These are phyloP conservation scores for Geosmithia morbida DNA, from an alignment of 2,329 filamentous ascomycete genomes.

Conservation along the genomic window DNA sequence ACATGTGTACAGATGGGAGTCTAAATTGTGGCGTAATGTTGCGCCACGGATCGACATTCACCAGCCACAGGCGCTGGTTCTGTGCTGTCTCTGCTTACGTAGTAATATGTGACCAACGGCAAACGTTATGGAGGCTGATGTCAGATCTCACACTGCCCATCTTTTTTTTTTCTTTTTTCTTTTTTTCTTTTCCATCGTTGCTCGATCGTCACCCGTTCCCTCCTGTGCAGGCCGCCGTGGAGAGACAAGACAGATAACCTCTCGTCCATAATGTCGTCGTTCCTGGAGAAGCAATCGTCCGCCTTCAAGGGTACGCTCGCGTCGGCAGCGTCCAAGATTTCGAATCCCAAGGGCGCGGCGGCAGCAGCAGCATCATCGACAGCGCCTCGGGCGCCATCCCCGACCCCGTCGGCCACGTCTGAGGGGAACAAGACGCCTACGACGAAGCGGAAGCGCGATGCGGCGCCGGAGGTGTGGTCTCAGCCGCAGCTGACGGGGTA, in stretches of 20 bases:
- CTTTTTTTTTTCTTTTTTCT: too few relatives aligned
- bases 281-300: constrained; percentile 51
- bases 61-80: too few relatives aligned
- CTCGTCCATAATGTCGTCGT: constrained; percentile 45
- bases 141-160: too few relatives aligned
- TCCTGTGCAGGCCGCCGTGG: too few relatives aligned
- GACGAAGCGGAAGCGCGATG: constrained; percentile 46
- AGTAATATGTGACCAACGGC: too few relatives aligned
- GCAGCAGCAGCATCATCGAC: constrained; percentile 6
- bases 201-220: too few relatives aligned
- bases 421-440: constrained; percentile 45
- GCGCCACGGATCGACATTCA: too few relatives aligned
- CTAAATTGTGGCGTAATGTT: too few relatives aligned
- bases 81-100: too few relatives aligned
- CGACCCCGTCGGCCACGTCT: constrained; percentile 42
- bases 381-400: constrained; percentile 37
- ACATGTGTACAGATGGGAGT: too few relatives aligned
- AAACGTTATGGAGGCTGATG: too few relatives aligned
- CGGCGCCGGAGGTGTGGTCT: constrained; percentile 45
- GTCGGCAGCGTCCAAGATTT: constrained; percentile 49
- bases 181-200: background rate
- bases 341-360: constrained; percentile 32
- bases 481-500: constrained; percentile 65
- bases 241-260: too few relatives aligned
- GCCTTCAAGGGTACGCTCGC: constrained; percentile 47